Percentiles rank a stretch among this genome's conserved stretches.
These are phyloP conservation scores for Talaromyces adpressus DNA, from an alignment of 495 filamentous ascomycete species.

Conservation along the genomic window DNA sequence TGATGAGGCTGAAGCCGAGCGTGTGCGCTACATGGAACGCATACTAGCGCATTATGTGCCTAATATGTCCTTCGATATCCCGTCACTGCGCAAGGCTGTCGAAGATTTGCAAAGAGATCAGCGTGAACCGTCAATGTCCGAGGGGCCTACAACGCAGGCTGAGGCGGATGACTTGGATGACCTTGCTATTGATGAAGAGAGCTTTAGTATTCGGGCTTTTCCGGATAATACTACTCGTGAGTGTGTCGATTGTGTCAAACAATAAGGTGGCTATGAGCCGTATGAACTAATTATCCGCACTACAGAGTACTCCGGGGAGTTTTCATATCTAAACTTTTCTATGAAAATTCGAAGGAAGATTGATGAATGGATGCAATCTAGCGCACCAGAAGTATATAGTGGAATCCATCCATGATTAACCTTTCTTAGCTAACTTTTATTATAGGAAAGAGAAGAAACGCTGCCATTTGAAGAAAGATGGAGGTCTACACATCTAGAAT, in stretches of 20 bases:
- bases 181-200: constrained; percentile 36
- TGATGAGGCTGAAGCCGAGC: constrained; percentile 37
- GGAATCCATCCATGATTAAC: not conserved
- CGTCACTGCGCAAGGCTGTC: constrained; percentile 32
- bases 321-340: constrained; percentile 45
- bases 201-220: constrained; percentile 39
- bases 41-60: constrained; percentile 37
- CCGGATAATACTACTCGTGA: constrained; percentile 42
- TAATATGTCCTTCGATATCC: constrained; percentile 35
- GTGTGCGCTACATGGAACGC: constrained; percentile 38
- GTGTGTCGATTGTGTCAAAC: constrained; percentile 10
- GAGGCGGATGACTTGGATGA: constrained; percentile 37
- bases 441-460: constrained; percentile 31
- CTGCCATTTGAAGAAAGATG: constrained; percentile 43
- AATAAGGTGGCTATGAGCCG: too few species aligned
- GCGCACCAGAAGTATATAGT: constrained; percentile 31
- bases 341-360: constrained; percentile 44
- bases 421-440: constrained; percentile 2
- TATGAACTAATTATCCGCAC: not conserved
- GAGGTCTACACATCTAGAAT: constrained; percentile 42
- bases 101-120: constrained; percentile 33
- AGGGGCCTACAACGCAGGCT: constrained; percentile 23
- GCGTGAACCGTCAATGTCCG: constrained; percentile 27
- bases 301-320: constrained; percentile 46
- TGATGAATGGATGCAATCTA: constrained; percentile 41